Evolutionary conservation across 768 basidiomycete species (phyloP).

Genomic region (Boletus eberwhitei): DNA sequence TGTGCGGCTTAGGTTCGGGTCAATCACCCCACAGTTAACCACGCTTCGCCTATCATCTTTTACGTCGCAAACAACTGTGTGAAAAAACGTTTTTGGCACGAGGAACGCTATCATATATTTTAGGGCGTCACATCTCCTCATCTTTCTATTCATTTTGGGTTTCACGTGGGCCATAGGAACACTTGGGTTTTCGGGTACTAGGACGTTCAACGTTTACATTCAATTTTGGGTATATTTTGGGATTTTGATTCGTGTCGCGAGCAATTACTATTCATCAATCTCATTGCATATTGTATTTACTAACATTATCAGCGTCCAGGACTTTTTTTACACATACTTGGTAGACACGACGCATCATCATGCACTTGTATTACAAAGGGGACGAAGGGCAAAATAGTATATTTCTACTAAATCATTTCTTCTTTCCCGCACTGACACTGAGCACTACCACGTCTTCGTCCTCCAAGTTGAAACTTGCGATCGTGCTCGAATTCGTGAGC

Average conservation of each 20-base stretch:
- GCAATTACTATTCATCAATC: constrained; percentile 12
- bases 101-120: constrained; percentile 9
- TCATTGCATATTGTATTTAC: constrained; percentile 17
- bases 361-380: constrained; percentile 8
- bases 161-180: constrained; percentile 12
- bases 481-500: constrained; percentile 80
- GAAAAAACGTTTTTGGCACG: constrained; percentile 25
- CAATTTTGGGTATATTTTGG: constrained; percentile 8
- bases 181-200: constrained; percentile 1
- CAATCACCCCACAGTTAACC: constrained; percentile 14
- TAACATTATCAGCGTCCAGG: constrained; percentile 17
- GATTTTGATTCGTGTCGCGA: constrained; percentile 1
- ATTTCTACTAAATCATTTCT: constrained; percentile 44
- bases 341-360: constrained; percentile 14
- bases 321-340: neutral
- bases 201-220: neutral
- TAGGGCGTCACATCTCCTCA: neutral
- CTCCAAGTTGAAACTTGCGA: constrained; percentile 87
- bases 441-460: constrained; percentile 84
- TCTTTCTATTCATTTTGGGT: constrained; percentile 17
- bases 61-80: constrained; percentile 20
- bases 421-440: constrained; percentile 72
- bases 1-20: constrained; percentile 10
- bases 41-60: constrained; percentile 12
- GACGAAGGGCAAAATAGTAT: neutral